Conservation (phyloP, 2,329 filamentous ascomycete genomes). For the Neobulgaria alba region DNA sequence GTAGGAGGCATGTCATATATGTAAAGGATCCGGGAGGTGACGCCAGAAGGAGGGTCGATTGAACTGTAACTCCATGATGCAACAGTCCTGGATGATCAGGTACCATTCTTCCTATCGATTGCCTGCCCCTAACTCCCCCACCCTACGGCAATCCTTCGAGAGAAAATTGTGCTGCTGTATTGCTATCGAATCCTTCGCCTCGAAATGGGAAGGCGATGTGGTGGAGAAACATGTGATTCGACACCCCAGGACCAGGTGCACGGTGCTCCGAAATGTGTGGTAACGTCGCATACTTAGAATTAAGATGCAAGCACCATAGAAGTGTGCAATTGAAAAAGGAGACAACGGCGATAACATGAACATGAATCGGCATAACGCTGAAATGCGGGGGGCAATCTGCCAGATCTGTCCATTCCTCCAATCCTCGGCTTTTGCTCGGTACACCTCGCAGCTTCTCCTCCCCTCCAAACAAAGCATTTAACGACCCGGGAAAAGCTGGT, state of each 20-base stretch:
- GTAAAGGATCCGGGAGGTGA: background rate
- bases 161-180: background rate
- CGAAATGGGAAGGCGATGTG: background rate
- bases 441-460: no score
- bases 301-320: no score
- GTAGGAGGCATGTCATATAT: background rate
- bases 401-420: no score
- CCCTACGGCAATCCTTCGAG: background rate
- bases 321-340: no score
- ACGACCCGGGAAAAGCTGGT: no score
- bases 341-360: no score
- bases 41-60: background rate
- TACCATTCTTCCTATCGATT: background rate
- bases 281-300: background rate
- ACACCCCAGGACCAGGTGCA: background rate
- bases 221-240: background rate
- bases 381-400: no score
- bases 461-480: no score
- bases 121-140: background rate
- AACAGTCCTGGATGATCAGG: background rate
- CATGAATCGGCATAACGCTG: no score
- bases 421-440: no score
- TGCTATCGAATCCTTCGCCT: background rate
- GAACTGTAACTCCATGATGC: background rate
- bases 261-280: background rate